A percentile compares a stretch with the other conserved stretches of the same genome.
phyloP scores from a whole-genome alignment of 257 asterid genomes.

The Fraxinus quadrangulata region DNA sequence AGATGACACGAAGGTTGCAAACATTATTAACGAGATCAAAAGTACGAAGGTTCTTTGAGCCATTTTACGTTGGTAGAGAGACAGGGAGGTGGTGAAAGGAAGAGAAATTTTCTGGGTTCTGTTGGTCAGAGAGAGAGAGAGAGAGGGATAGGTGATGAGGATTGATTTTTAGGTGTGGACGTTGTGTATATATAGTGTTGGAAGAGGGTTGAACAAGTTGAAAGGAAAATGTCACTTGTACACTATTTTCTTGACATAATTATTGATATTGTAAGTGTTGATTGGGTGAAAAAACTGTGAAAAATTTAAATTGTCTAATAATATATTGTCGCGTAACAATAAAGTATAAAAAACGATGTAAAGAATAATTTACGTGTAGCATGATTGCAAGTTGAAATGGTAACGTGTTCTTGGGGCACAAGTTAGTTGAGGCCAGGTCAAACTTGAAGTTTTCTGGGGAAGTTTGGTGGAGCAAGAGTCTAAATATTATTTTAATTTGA shows the following conservation, averaged over 20 bases:
- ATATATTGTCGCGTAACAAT: no score
- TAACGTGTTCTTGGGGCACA: slow-evolving; percentile 29
- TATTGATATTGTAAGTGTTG: no score
- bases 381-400: neutral
- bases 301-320: no score
- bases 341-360: no score
- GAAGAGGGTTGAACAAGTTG: neutral
- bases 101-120: neutral
- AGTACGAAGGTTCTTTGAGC: slow-evolving; percentile 4
- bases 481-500: neutral
- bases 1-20: slow-evolving; percentile 22
- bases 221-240: neutral
- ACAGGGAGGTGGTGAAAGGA: neutral
- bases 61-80: slow-evolving; percentile 7
- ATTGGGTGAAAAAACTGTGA: no score
- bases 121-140: slow-evolving; percentile 19
- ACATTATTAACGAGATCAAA: slow-evolving; percentile 19
- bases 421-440: slow-evolving; percentile 38
- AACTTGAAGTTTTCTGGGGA: neutral
- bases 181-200: neutral
- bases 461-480: slow-evolving; percentile 11
- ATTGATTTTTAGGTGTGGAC: neutral
- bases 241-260: no score
- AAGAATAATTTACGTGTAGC: no score
- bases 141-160: slow-evolving; percentile 10